Evolutionary conservation across 805 yeast species (phyloP).

Genomic region (Monosporozyma unispora): DNA sequence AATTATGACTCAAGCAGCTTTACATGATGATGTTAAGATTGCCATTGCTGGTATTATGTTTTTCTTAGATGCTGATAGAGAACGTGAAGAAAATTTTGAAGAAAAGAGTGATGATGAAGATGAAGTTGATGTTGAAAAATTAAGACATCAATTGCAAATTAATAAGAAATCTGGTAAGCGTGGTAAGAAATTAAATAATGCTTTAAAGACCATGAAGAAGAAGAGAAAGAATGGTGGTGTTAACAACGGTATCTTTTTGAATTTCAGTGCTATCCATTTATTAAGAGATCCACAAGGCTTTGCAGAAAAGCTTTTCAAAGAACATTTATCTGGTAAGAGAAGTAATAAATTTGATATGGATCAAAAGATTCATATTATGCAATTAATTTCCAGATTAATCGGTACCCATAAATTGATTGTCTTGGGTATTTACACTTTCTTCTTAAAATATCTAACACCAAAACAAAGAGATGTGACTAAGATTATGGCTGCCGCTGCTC

Average conservation of each 20-base stretch:
- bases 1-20: slow-evolving; percentile 90
- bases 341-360: slow-evolving; percentile 70
- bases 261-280: slow-evolving; percentile 90
- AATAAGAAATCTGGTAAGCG: slow-evolving; percentile 77
- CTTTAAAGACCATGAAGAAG: slow-evolving; percentile 60
- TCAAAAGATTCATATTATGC: slow-evolving; percentile 82
- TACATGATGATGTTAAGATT: slow-evolving; percentile 79
- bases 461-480: slow-evolving; percentile 92
- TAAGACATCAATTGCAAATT: slow-evolving; percentile 73
- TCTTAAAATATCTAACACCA: slow-evolving; percentile 85
- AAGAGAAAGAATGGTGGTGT: slow-evolving; percentile 48
- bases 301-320: slow-evolving; percentile 73
- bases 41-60: slow-evolving; percentile 84
- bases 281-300: slow-evolving; percentile 96
- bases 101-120: slow-evolving; percentile 62
- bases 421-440: slow-evolving; percentile 79
- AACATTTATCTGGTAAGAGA: slow-evolving; percentile 62
- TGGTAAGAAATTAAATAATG: slow-evolving; percentile 69
- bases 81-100: slow-evolving; percentile 62
- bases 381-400: slow-evolving; percentile 74
- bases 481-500: slow-evolving; percentile 94
- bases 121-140: slow-evolving; percentile 59
- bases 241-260: slow-evolving; percentile 44
- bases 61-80: slow-evolving; percentile 88
- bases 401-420: slow-evolving; percentile 93